Evolutionary conservation across 805 yeast genomes (phyloP).

Genomic region (Candida krabiensis): DNA sequence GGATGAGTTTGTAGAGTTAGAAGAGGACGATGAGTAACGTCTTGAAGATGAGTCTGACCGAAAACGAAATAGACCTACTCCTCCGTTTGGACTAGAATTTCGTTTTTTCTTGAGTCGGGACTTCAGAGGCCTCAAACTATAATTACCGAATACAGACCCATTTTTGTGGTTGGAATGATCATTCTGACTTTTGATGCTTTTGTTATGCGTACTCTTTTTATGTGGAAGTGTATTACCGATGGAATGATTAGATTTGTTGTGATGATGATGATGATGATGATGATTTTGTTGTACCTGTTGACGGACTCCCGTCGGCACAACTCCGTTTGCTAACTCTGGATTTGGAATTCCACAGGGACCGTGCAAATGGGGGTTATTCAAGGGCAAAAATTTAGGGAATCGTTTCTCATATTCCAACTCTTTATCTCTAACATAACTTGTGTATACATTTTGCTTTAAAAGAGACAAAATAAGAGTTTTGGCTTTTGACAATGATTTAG

Average conservation of each 20-base stretch:
- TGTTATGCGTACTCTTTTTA: too few relatives aligned
- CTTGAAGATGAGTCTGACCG: constrained; percentile 7
- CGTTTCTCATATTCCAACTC: constrained; percentile 8
- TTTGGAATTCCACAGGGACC: constrained; percentile 14
- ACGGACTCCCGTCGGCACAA: background rate
- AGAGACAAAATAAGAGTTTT: constrained; percentile 18
- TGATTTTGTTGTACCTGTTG: too few relatives aligned
- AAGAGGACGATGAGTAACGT: constrained; percentile 11
- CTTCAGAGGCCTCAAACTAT: constrained; percentile 12
- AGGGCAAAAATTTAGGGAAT: background rate
- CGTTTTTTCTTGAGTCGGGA: constrained; percentile 13
- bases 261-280: too few relatives aligned
- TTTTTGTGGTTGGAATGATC: constrained; percentile 2
- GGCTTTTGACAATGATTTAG: constrained; percentile 15
- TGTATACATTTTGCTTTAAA: constrained; percentile 23
- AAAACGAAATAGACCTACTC: constrained; percentile 9
- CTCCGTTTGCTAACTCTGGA: constrained; percentile 1
- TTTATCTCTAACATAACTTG: constrained; percentile 15
- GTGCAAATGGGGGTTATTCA: constrained; percentile 1
- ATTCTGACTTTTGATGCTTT: too few relatives aligned
- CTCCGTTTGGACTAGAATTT: constrained; percentile 2
- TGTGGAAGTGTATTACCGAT: too few relatives aligned
- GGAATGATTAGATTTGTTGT: too few relatives aligned
- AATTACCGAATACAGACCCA: constrained; percentile 5
- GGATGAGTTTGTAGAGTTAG: constrained; percentile 8